Percentiles rank a stretch among this genome's conserved stretches.
Conservation (phyloP, 2,329 filamentous ascomycete species). For the Scytalidium sp. region DNA sequence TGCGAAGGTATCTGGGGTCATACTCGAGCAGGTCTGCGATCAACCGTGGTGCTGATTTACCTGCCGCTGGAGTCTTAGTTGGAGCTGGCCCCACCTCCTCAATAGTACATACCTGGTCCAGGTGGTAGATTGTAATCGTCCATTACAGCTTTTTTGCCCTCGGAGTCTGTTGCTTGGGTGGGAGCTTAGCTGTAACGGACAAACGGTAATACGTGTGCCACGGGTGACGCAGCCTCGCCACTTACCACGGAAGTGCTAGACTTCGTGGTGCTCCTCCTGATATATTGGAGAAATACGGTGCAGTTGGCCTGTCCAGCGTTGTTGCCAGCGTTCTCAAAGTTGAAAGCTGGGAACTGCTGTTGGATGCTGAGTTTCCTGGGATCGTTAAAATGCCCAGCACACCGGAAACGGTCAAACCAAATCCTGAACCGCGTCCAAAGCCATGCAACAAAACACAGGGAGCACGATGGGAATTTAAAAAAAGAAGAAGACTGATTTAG, state of each 20-base stretch:
- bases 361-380: neutral
- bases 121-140: neutral
- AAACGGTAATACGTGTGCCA: too few relatives aligned
- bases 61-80: slow-evolving; percentile 24
- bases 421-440: neutral
- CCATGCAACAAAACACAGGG: neutral
- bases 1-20: slow-evolving; percentile 31
- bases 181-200: neutral
- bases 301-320: neutral
- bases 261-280: neutral
- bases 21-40: slow-evolving; percentile 42
- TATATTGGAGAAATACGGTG: neutral
- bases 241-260: neutral
- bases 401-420: neutral
- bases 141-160: neutral
- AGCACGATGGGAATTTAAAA: neutral
- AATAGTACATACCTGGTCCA: slow-evolving; percentile 5
- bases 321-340: neutral
- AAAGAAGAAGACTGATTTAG: neutral
- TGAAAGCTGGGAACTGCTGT: neutral
- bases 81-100: neutral
- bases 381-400: neutral
- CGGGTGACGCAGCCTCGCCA: neutral
- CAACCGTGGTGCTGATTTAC: slow-evolving; percentile 48
- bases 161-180: neutral